These are phyloP conservation scores for Serendipita sp. DNA, from an alignment of 768 basidiomycete genomes.

Conservation along the genomic window DNA sequence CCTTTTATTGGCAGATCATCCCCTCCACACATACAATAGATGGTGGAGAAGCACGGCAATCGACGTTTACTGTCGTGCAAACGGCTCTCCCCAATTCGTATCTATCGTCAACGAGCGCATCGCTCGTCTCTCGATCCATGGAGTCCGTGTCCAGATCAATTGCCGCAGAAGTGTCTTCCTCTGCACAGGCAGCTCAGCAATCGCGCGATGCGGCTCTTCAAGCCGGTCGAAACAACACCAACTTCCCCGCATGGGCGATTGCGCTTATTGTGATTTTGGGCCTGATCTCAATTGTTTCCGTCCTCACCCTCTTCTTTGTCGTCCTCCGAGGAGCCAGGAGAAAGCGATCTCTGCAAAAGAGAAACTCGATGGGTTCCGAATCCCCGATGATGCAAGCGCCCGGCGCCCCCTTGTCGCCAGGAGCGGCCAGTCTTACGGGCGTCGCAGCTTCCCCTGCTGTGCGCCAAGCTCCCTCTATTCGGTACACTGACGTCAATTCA, in stretches of 20 bases:
- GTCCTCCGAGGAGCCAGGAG: constrained; percentile 42
- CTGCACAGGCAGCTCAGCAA: constrained; percentile 14
- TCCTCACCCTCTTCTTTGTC: constrained; percentile 53
- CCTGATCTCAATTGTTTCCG: constrained; percentile 62
- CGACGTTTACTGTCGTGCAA: constrained; percentile 61
- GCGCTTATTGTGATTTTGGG: constrained; percentile 79
- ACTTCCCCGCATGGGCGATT: constrained; percentile 82
- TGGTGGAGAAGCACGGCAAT: constrained; percentile 44
- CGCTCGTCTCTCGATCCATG: constrained; percentile 1
- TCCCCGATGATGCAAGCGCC: constrained; percentile 56
- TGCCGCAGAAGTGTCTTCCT: constrained; percentile 7
- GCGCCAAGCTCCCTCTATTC: constrained; percentile 3
- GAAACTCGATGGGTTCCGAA: constrained; percentile 60
- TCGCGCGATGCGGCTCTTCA: constrained; percentile 33
- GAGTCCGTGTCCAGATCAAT: neutral
- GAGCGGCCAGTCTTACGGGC: constrained; percentile 14
- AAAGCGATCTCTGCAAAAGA: constrained; percentile 33
- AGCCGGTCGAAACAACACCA: constrained; percentile 19
- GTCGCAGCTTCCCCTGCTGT: constrained; percentile 19
- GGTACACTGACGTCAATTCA: constrained; percentile 6
- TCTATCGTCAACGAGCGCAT: constrained; percentile 23
- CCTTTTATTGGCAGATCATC: constrained; percentile 69
- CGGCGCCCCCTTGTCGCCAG: constrained; percentile 7
- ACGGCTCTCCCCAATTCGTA: constrained; percentile 20
- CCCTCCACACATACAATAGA: constrained; percentile 38